A percentile compares a stretch with the other conserved stretches of the same genome.
These are phyloP conservation scores for Aspergillus pseudotamarii DNA, from an alignment of 2,329 filamentous ascomycete genomes.

Conservation along the genomic window DNA sequence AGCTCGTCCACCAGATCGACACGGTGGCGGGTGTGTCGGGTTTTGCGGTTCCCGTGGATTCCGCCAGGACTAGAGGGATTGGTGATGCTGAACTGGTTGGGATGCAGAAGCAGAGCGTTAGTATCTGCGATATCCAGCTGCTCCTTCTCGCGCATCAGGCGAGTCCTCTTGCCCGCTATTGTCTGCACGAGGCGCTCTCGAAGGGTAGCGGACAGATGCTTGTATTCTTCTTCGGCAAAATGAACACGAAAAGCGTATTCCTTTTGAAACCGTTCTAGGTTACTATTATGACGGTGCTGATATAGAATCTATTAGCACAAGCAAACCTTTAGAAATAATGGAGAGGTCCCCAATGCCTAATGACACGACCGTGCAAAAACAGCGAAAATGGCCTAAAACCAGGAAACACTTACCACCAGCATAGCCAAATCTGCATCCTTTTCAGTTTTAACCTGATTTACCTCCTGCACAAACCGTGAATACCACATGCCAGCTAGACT, in stretches of 20 bases:
- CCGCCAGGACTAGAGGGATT: constrained; percentile 66
- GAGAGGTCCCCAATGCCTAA: not conserved
- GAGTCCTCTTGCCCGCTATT: constrained; percentile 59
- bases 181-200: constrained; percentile 63
- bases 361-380: not conserved
- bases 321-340: not conserved
- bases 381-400: not conserved
- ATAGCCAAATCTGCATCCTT: constrained; percentile 80
- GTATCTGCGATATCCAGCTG: constrained; percentile 68
- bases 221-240: constrained; percentile 65
- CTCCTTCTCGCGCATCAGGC: constrained; percentile 66
- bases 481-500: constrained; percentile 76
- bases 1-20: constrained; percentile 56
- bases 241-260: constrained; percentile 62
- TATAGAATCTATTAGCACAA: not conserved
- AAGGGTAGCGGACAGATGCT: constrained; percentile 59
- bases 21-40: constrained; percentile 62
- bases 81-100: constrained; percentile 67
- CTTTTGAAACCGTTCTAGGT: constrained; percentile 58
- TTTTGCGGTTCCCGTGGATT: constrained; percentile 63
- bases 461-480: constrained; percentile 78
- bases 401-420: constrained; percentile 67
- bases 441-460: constrained; percentile 86
- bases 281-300: constrained; percentile 61
- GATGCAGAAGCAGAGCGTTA: constrained; percentile 66